Evolutionary conservation across 345 rosid genomes (phyloP).

Genomic region (Heritiera fomes): DNA sequence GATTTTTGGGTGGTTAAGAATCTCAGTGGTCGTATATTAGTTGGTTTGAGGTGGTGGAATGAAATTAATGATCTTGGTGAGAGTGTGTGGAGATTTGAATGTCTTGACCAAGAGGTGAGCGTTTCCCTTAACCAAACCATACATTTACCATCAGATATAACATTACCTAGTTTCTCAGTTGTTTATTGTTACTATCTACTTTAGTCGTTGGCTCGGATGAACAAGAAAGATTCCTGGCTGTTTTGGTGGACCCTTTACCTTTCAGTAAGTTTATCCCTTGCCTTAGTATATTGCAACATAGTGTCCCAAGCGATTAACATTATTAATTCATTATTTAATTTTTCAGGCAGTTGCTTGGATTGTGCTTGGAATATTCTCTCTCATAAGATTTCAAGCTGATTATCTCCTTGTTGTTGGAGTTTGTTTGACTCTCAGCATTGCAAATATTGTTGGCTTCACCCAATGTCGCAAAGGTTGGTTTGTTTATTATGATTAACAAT

Average conservation of each 20-base stretch:
- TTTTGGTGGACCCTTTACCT: slow-evolving; percentile 89
- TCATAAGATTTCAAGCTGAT: slow-evolving; percentile 73
- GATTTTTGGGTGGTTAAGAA: slow-evolving; percentile 99
- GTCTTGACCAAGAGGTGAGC: slow-evolving; percentile 97
- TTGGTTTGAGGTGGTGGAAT: slow-evolving; percentile 99
- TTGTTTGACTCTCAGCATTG: slow-evolving; percentile 57
- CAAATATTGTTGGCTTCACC: slow-evolving; percentile 63
- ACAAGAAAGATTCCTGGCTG: slow-evolving; percentile 81
- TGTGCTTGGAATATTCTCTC: slow-evolving; percentile 72
- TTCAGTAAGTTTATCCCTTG: slow-evolving; percentile 42
- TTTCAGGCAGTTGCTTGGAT: slow-evolving; percentile 62
- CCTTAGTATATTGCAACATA: not conserved
- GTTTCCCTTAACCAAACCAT: not conserved
- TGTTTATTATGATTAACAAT: not conserved
- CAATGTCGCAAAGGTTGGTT: slow-evolving; percentile 67
- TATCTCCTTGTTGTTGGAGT: slow-evolving; percentile 78
- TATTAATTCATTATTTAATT: not conserved
- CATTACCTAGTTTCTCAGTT: slow-evolving; percentile 16
- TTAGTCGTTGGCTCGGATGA: slow-evolving; percentile 73
- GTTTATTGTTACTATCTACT: slow-evolving; percentile 15
- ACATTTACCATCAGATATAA: not conserved
- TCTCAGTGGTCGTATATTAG: slow-evolving; percentile 97
- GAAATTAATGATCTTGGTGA: slow-evolving; percentile 97
- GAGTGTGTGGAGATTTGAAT: slow-evolving; percentile 97
- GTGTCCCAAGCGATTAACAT: not conserved